Evolutionary conservation across 106 monocot genomes (phyloP), one percentile per base, ranked within the genome.

Genomic region (Xerophyta viscosa): DNA sequence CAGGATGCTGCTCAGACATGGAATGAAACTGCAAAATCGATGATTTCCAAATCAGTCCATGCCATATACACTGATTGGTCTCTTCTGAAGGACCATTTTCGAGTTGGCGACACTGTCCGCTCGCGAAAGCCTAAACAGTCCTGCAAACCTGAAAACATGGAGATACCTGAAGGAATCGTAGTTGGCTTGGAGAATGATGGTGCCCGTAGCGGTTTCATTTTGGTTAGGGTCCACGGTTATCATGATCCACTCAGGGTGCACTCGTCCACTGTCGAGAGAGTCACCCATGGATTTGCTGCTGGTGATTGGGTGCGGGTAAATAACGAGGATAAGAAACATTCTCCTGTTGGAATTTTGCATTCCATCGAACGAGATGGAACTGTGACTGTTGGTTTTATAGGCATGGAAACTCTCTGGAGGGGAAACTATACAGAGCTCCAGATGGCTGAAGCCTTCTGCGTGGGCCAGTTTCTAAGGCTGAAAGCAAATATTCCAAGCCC

Each of bases 221-320:
- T 94, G 13, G 77, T 88, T n/a, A 76, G 83, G 39, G 81, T 88
- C 29, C 88, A 59, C 57, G 80, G 93, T 13, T 33, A 77, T 37
- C 81, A 88, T 54, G 62, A 72, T 33, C 84, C 93, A 41, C 39
- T 77, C n/a, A 71, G 70, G 47, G 71, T 94, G 22, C 88, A 72
- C 49, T 44, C 74, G 7, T 71, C 87, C 9, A 52, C 60, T 2
- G 62, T 94, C n/a, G 74, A 88, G 58, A 71, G 93, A 53, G 84
- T 94, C 23, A 71, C 74, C 4, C 66, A 58, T 58, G 88, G 84
- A 12, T 94, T 87, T 56, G 67, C 77, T 19, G 63, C 70, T 33
- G 88, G 93, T 0, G 93, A 81, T 69, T 94, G 83, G 80, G 88
- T 94, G n/a, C 61, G 77, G 37, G 48, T 80, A 29, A 72, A 39